phyloP scores from a whole-genome alignment of 2,329 filamentous ascomycete genomes.

The Stemphylium beticola region DNA sequence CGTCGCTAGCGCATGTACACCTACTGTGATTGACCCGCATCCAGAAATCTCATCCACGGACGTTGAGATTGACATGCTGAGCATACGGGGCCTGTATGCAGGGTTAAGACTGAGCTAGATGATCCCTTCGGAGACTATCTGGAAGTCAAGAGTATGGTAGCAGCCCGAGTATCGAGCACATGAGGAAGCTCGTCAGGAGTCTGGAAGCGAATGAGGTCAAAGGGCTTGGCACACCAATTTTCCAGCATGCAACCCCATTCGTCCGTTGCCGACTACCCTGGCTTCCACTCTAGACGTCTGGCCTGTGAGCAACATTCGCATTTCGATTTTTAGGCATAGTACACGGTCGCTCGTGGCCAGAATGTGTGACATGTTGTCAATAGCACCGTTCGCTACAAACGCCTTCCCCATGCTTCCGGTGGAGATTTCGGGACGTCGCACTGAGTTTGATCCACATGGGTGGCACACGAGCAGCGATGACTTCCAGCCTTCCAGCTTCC shows the following conservation, averaged over 20 bases:
- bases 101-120: slow-evolving; percentile 17
- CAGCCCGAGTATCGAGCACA: slow-evolving; percentile 11
- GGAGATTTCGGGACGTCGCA: slow-evolving; percentile 9
- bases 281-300: not conserved
- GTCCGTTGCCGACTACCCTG: not conserved
- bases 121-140: not conserved
- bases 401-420: not conserved
- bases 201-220: slow-evolving; percentile 18
- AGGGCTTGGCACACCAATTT: slow-evolving; percentile 10
- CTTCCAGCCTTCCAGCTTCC: slow-evolving; percentile 1
- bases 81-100: slow-evolving; percentile 15
- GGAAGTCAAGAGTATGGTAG: slow-evolving; percentile 13
- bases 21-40: slow-evolving; percentile 3
- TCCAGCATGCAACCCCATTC: slow-evolving; percentile 1
- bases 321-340: not conserved
- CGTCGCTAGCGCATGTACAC: slow-evolving; percentile 13
- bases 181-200: slow-evolving; percentile 10
- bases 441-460: not conserved
- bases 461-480: slow-evolving; percentile 5
- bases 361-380: not conserved
- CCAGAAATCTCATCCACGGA: slow-evolving; percentile 7
- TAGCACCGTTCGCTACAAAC: not conserved
- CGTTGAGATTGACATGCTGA: slow-evolving; percentile 15
- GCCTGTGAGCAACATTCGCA: not conserved
- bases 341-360: no score